Conservation (phyloP, 192 early-diverging fungal genomes). For the Coemansia sp. region DNA sequence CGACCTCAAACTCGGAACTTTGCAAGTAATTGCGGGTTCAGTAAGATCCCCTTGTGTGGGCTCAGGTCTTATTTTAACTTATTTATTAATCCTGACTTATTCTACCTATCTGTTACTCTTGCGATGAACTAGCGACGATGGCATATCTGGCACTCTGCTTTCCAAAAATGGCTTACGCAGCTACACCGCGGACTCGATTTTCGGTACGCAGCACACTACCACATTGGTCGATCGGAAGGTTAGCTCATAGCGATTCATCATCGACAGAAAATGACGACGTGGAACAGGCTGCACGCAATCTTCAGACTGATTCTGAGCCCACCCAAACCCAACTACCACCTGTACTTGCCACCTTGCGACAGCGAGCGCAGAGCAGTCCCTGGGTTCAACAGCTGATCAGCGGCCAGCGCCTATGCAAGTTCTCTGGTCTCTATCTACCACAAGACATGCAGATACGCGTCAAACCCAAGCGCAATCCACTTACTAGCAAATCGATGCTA, state of each 20-base stretch:
- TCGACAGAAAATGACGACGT: not conserved
- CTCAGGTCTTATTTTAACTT: too few relatives aligned
- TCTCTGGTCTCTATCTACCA: constrained; percentile 15
- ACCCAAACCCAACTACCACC: not conserved
- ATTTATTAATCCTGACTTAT: too few relatives aligned
- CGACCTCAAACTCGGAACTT: not conserved
- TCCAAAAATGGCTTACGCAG: too few relatives aligned
- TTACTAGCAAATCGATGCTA: not conserved
- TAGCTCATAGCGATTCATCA: not conserved
- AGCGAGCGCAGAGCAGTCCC: constrained; percentile 32
- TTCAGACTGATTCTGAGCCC: constrained; percentile 16
- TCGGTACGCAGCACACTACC: too few relatives aligned
- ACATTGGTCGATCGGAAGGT: not conserved
- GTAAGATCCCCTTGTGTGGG: too few relatives aligned
- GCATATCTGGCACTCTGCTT: too few relatives aligned
- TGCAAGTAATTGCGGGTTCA: too few relatives aligned
- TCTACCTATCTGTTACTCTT: too few relatives aligned
- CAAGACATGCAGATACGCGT: constrained; percentile 18
- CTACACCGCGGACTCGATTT: too few relatives aligned
- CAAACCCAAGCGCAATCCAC: constrained; percentile 17
- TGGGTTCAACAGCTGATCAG: constrained; percentile 35
- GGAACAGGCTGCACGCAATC: not conserved
- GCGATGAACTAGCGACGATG: too few relatives aligned
- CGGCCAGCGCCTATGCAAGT: constrained; percentile 23
- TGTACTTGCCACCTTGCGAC: constrained; percentile 5